phyloP scores from a whole-genome alignment of 2,329 filamentous ascomycete species.

The Penicillium capsulatum region DNA sequence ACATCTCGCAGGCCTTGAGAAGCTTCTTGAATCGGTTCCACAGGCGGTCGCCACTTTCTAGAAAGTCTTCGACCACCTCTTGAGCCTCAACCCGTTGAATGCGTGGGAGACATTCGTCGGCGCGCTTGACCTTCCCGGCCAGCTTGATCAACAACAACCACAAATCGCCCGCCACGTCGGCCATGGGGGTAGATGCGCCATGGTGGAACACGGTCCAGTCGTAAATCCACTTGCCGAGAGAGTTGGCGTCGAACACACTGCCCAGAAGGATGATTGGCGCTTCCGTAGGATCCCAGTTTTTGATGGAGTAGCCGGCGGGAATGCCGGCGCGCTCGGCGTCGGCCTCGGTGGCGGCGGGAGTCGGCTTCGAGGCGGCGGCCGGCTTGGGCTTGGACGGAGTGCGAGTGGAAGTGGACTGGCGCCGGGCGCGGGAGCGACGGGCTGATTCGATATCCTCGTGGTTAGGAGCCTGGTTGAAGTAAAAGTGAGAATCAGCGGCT shows the following conservation, averaged over 20 bases:
- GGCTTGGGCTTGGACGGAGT: constrained; percentile 43
- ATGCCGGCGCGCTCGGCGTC: constrained; percentile 64
- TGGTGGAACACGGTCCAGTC: constrained; percentile 97
- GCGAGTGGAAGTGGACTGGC: constrained; percentile 51
- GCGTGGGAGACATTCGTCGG: constrained; percentile 69
- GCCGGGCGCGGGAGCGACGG: constrained; percentile 49
- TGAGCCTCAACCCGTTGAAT: constrained; percentile 69
- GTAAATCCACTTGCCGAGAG: constrained; percentile 97
- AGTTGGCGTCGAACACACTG: constrained; percentile 96
- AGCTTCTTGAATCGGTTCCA: constrained; percentile 80
- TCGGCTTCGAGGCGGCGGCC: constrained; percentile 32
- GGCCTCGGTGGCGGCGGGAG: constrained; percentile 59
- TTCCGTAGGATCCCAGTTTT: constrained; percentile 97
- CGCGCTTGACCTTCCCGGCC: constrained; percentile 87
- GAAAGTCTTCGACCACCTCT: constrained; percentile 84
- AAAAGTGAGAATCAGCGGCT: constrained; percentile 50
- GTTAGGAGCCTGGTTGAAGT: constrained; percentile 52
- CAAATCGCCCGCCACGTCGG: constrained; percentile 87
- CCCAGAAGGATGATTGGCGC: constrained; percentile 90
- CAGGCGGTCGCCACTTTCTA: constrained; percentile 80
- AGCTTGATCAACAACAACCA: constrained; percentile 95
- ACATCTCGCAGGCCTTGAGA: constrained; percentile 85
- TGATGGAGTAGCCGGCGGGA: constrained; percentile 84
- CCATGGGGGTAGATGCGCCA: constrained; percentile 74
- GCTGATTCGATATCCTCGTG: constrained; percentile 52